A percentile compares a stretch with the other conserved stretches of the same genome.
phyloP scores from a whole-genome alignment of 768 basidiomycete genomes.

The Dendrothele bispora region DNA sequence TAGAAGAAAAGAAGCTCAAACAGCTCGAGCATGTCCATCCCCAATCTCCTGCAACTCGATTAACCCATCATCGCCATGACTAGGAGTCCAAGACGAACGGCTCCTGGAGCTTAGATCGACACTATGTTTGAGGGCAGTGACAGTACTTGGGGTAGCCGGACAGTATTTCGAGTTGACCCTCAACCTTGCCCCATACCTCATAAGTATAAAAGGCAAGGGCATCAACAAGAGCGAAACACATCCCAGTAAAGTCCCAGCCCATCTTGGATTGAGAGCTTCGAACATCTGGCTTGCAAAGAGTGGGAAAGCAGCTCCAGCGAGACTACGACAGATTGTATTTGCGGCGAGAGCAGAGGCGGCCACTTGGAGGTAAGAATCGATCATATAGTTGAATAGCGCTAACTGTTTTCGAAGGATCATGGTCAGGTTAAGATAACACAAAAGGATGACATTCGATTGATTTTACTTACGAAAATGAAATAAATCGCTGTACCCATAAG shows the following conservation, averaged over 20 bases:
- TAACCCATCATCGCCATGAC: not conserved
- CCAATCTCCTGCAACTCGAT: not conserved
- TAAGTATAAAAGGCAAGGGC: constrained; percentile 46
- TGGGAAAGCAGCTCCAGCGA: constrained; percentile 55
- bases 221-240: constrained; percentile 49
- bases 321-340: constrained; percentile 50
- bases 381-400: constrained; percentile 56
- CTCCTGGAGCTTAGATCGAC: too few species aligned
- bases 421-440: too few species aligned
- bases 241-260: constrained; percentile 60
- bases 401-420: constrained; percentile 38
- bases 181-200: not conserved
- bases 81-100: too few species aligned
- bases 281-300: constrained; percentile 60
- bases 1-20: not conserved
- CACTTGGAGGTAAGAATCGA: constrained; percentile 55
- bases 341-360: constrained; percentile 59
- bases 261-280: constrained; percentile 43
- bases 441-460: too few species aligned
- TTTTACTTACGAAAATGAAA: constrained; percentile 56
- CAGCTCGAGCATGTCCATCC: not conserved
- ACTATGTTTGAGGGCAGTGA: too few species aligned
- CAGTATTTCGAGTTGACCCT: not conserved
- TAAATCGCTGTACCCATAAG: constrained; percentile 51
- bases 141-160: not conserved